Percentiles rank a stretch among this genome's conserved stretches.
These are phyloP conservation scores for Cyclotella sp. DNA, from an alignment of 108 stramenopile species.

Conservation along the genomic window DNA sequence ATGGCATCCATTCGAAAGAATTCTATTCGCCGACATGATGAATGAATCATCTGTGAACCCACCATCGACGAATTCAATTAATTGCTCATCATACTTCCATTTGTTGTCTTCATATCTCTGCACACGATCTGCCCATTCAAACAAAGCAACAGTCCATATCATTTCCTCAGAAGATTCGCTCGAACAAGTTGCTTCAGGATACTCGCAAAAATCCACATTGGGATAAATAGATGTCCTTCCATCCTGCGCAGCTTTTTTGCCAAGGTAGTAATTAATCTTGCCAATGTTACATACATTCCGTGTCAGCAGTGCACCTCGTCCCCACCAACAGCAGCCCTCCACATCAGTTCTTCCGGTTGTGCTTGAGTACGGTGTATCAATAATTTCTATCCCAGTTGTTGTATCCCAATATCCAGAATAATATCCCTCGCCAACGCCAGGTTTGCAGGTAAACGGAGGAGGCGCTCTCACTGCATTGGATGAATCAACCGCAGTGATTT, in stretches of 20 bases:
- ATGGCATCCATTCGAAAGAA: conserved; percentile 36
- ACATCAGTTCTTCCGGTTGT: conserved; percentile 39
- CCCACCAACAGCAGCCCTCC: conserved; percentile 59
- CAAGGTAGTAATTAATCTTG: conserved; percentile 56
- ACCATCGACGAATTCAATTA: conserved; percentile 26
- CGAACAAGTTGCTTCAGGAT: conserved; percentile 42
- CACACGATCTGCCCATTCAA: conserved; percentile 47
- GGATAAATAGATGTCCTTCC: conserved; percentile 44
- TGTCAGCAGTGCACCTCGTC: conserved; percentile 24
- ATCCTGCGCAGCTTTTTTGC: conserved; percentile 33
- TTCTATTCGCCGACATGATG: conserved; percentile 29
- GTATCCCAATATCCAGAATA: conserved; percentile 57
- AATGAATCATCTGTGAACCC: conserved; percentile 45
- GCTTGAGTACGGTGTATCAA: conserved; percentile 22
- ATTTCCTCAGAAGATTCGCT: conserved; percentile 28
- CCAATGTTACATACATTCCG: conserved; percentile 44
- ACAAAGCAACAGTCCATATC: conserved; percentile 42
- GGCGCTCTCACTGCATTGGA: conserved; percentile 38
- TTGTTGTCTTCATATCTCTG: conserved; percentile 28
- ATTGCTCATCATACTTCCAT: conserved; percentile 26
- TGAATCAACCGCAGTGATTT: conserved; percentile 39
- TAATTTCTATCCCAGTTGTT: conserved; percentile 7
- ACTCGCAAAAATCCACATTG: conserved; percentile 38
- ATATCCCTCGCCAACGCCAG: conserved; percentile 23
- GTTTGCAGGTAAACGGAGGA: conserved; percentile 45